A percentile compares a stretch with the other conserved stretches of the same genome.
These are phyloP conservation scores for Aspergillus sp. DNA, from an alignment of 2,329 filamentous ascomycete genomes.

Conservation along the genomic window DNA sequence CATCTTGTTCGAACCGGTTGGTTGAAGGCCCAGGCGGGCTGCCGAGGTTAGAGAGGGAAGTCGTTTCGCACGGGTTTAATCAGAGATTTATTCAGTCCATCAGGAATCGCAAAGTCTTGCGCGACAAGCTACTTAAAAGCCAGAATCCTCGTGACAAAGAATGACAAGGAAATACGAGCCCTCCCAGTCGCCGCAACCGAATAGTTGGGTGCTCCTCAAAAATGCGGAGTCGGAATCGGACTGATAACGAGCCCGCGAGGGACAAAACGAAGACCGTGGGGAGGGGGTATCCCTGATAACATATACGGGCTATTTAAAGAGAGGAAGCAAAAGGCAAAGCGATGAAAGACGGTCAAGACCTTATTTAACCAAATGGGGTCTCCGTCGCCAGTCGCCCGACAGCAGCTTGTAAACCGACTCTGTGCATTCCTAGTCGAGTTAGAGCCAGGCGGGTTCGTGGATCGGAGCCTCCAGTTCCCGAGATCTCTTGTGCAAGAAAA, in stretches of 20 bases:
- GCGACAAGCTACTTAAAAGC: background rate
- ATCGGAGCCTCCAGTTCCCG: slow-evolving; percentile 8
- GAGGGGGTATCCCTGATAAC: background rate
- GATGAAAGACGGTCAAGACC: background rate
- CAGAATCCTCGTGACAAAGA: background rate
- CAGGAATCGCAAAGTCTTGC: background rate
- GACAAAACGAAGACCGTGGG: background rate
- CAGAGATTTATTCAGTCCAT: slow-evolving; percentile 14
- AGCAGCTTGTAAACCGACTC: background rate
- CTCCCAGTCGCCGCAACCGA: background rate
- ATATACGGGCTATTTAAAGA: background rate
- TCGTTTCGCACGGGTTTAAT: background rate
- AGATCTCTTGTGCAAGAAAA: slow-evolving; percentile 11
- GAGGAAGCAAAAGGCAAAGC: background rate
- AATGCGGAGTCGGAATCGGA: background rate
- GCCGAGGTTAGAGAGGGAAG: background rate
- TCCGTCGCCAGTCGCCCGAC: too few species aligned
- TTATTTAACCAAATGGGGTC: background rate
- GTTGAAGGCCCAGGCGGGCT: background rate
- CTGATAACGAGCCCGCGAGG: background rate
- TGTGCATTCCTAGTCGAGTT: background rate
- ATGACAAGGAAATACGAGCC: background rate
- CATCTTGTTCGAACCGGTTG: slow-evolving; percentile 8
- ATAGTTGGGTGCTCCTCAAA: background rate
- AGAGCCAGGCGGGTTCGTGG: background rate